A percentile compares a stretch with the other conserved stretches of the same genome.
phyloP scores from a whole-genome alignment of 2,329 filamentous ascomycete species.

The Xylariaceae sp. region DNA sequence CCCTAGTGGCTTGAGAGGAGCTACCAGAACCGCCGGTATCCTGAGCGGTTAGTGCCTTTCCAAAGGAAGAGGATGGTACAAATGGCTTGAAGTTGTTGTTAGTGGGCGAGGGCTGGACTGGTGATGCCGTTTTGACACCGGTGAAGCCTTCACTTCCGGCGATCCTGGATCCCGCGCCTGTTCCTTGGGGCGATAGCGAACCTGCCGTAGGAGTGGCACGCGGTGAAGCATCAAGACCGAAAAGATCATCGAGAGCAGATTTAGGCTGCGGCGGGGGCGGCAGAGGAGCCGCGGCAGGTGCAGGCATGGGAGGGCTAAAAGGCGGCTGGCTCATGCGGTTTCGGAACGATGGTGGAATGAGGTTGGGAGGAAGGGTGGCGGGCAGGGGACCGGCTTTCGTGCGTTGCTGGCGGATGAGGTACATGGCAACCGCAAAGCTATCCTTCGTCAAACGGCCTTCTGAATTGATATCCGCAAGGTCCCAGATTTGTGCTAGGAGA shows the following conservation, averaged over 20 bases:
- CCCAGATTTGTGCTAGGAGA: constrained; percentile 89
- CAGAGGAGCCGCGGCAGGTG: constrained; percentile 22
- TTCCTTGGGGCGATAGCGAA: constrained; percentile 68
- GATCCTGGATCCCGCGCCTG: constrained; percentile 31
- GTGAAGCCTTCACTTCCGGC: constrained; percentile 58
- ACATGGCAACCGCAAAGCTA: constrained; percentile 97
- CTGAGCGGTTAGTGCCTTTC: constrained; percentile 72
- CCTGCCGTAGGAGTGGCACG: constrained; percentile 53
- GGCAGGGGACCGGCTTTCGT: constrained; percentile 68
- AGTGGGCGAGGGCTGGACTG: constrained; percentile 44
- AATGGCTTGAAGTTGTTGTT: constrained; percentile 76
- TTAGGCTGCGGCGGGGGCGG: constrained; percentile 50
- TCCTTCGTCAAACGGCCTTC: constrained; percentile 80
- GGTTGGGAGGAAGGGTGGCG: constrained; percentile 67
- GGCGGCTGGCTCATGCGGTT: constrained; percentile 49
- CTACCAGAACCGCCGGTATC: constrained; percentile 60
- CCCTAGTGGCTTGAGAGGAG: constrained; percentile 34
- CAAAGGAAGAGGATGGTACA: constrained; percentile 86
- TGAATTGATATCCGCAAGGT: constrained; percentile 88
- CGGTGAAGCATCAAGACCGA: constrained; percentile 73
- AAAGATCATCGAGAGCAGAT: constrained; percentile 88
- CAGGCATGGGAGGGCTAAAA: constrained; percentile 41
- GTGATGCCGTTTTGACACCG: constrained; percentile 51
- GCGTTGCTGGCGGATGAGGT: constrained; percentile 85
- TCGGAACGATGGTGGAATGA: constrained; percentile 84